Evolutionary conservation across 169 alveolate genomes (phyloP).

Genomic region (Plasmodium coatneyi): DNA sequence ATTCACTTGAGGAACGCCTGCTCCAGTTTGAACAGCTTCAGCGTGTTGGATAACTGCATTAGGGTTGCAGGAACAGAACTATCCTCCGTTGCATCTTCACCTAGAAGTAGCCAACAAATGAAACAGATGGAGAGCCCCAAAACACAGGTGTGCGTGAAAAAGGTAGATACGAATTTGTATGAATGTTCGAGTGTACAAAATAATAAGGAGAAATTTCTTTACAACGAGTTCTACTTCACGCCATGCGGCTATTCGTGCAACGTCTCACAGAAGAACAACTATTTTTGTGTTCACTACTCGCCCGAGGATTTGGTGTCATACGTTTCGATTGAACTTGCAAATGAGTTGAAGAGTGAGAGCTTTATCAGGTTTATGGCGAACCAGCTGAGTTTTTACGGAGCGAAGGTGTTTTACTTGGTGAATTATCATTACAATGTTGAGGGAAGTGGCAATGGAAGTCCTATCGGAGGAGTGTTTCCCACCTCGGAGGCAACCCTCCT

Average conservation of each 20-base stretch:
- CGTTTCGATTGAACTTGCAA: constrained; percentile 54
- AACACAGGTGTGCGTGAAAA: background rate
- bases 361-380: constrained; percentile 40
- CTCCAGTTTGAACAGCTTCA: background rate
- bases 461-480: background rate
- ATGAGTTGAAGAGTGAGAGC: background rate
- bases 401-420: constrained; percentile 2
- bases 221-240: constrained; percentile 51
- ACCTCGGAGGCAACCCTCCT: background rate
- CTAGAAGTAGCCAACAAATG: background rate
- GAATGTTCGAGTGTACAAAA: constrained; percentile 14
- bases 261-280: constrained; percentile 28
- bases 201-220: constrained; percentile 20
- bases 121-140: background rate
- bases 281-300: constrained; percentile 66
- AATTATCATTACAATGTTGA: constrained; percentile 10
- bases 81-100: background rate
- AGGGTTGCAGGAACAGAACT: background rate
- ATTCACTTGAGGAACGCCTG: background rate
- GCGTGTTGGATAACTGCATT: background rate
- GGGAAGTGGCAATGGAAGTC: background rate
- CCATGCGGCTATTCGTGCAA: constrained; percentile 74
- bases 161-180: constrained; percentile 26
- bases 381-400: constrained; percentile 65
- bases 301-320: constrained; percentile 68